Percentiles rank a stretch among this genome's conserved stretches.
These are phyloP conservation scores for Oenanthe sinensis DNA, from an alignment of 129 eudicot genomes.

Conservation along the genomic window DNA sequence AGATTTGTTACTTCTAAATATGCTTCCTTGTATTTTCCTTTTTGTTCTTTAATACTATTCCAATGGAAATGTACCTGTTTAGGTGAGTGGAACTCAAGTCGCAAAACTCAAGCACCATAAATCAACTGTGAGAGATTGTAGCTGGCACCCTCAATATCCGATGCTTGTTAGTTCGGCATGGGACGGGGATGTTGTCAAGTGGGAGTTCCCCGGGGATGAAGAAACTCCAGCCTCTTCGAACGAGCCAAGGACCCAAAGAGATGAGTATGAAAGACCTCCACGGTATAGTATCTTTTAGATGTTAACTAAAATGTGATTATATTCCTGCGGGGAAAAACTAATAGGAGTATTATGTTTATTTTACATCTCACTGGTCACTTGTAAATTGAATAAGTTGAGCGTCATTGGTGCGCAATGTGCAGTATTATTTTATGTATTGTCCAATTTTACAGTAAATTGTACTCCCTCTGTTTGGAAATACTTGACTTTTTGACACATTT, in stretches of 20 bases:
- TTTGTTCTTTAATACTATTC: not conserved
- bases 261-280: not conserved
- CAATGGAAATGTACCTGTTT: conserved; percentile 6
- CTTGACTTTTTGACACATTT: too few relatives aligned
- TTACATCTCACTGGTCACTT: not conserved
- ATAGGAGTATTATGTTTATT: not conserved
- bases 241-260: not conserved
- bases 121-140: conserved; percentile 82
- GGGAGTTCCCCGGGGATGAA: conserved; percentile 64
- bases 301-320: not conserved
- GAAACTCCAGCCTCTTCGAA: conserved; percentile 16
- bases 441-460: not conserved
- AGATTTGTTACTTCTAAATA: not conserved
- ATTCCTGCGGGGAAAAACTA: not conserved
- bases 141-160: conserved; percentile 90
- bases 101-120: conserved; percentile 64
- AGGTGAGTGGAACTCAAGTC: conserved; percentile 72
- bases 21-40: not conserved
- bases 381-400: not conserved
- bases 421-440: not conserved
- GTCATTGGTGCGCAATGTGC: not conserved
- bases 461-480: too few relatives aligned
- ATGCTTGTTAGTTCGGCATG: conserved; percentile 86
- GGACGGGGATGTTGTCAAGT: conserved; percentile 74
- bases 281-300: not conserved